Percentiles rank a stretch among this genome's conserved stretches.
Evolutionary conservation across 1,139 yeast genomes (phyloP).

Genomic region (Geotrichum histeridarum): DNA sequence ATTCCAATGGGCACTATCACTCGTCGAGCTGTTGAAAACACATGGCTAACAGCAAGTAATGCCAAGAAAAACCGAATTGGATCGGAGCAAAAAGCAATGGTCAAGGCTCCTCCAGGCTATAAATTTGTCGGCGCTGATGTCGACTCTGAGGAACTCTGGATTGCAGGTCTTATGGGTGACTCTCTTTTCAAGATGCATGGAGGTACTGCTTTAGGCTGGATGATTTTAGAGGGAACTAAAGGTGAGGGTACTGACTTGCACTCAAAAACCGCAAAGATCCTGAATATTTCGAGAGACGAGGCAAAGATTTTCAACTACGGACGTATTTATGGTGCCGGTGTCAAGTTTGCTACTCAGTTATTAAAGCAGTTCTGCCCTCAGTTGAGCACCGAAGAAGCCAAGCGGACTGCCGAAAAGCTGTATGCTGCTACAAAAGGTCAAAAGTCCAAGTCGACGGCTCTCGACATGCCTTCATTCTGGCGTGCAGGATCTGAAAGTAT

Average conservation of each 20-base stretch:
- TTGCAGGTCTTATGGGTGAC: conserved; percentile 92
- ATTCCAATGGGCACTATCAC: conserved; percentile 96
- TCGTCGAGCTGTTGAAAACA: conserved; percentile 91
- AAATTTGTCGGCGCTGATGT: conserved; percentile 95
- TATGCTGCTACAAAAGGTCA: conserved; percentile 83
- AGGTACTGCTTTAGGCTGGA: conserved; percentile 97
- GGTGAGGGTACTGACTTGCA: conserved; percentile 88
- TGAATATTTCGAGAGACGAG: conserved; percentile 84
- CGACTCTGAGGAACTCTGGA: conserved; percentile 97
- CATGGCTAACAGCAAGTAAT: conserved; percentile 97
- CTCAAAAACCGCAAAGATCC: conserved; percentile 83
- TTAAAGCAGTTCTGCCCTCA: conserved; percentile 76
- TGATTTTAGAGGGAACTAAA: conserved; percentile 96
- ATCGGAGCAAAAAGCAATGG: conserved; percentile 83
- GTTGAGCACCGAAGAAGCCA: conserved; percentile 64
- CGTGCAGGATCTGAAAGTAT: conserved; percentile 93
- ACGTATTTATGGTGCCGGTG: conserved; percentile 96
- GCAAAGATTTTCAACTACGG: conserved; percentile 97
- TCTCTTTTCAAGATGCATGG: conserved; percentile 86
- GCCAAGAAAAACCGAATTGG: conserved; percentile 83
- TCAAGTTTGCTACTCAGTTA: conserved; percentile 76
- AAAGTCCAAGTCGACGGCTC: conserved; percentile 38
- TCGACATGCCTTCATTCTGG: conserved; percentile 49
- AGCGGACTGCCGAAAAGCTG: conserved; percentile 57
- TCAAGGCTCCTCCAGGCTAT: conserved; percentile 85